Evolutionary conservation across 1,284 basidiomycete species (phyloP).

Genomic region (Grifola frondosa): DNA sequence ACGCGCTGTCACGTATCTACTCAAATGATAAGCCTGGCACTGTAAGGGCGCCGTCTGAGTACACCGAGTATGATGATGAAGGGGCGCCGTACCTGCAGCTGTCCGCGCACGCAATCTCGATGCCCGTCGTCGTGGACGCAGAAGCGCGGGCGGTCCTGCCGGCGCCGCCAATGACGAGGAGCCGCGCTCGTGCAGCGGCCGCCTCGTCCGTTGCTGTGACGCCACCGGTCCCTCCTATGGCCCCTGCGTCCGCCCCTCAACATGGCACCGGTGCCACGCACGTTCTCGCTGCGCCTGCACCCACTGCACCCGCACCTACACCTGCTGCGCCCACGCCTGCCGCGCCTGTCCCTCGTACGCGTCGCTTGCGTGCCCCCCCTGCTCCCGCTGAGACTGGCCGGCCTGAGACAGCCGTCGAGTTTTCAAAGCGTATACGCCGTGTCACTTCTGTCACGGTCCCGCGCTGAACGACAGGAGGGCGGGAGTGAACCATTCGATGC

Average conservation of each 20-base stretch:
- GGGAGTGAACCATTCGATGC: neutral
- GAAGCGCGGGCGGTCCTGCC: neutral
- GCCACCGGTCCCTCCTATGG: too few relatives aligned
- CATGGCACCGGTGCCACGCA: too few relatives aligned
- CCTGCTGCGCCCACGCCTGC: neutral
- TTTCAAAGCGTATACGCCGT: conserved; percentile 2
- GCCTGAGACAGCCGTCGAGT: conserved; percentile 5
- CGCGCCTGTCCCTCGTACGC: neutral
- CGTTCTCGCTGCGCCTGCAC: neutral
- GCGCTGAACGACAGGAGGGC: conserved; percentile 3
- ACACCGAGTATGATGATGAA: conserved; percentile 7
- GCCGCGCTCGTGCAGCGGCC: too few relatives aligned
- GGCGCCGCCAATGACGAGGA: too few relatives aligned
- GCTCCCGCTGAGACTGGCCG: conserved; percentile 1
- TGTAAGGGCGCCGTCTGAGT: conserved; percentile 25
- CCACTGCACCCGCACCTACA: neutral
- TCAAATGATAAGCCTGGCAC: conserved; percentile 25
- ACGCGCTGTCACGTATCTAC: conserved; percentile 36
- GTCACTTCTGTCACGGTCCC: too few relatives aligned
- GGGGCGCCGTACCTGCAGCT: neutral
- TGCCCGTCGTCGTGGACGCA: neutral
- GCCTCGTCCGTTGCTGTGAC: conserved; percentile 18
- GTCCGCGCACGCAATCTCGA: neutral
- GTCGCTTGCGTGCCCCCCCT: too few relatives aligned
- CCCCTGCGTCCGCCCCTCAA: too few relatives aligned